Evolutionary conservation across 2,329 filamentous ascomycete genomes (phyloP), one percentile per base, ranked within the genome.

Genomic region (Paraconiothyrium sp.): DNA sequence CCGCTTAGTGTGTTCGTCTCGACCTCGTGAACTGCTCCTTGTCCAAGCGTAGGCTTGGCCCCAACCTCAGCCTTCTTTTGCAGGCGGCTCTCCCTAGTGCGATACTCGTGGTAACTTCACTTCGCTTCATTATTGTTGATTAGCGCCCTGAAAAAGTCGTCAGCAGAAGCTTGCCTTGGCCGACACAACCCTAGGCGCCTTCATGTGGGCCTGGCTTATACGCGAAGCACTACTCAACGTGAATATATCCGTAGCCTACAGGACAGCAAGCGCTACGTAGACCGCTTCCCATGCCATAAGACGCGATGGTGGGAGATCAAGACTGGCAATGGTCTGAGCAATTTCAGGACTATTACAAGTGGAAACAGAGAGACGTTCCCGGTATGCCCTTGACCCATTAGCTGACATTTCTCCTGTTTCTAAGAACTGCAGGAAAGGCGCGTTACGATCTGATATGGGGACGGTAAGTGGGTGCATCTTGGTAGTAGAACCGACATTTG

Each of bases 61-160:
- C 14, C 37, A 16, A 16, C 37, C 11, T 46, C 43, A 46, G 43
- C 43, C 43, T 46, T 46, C 43, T 22, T 14, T 20, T 9, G 43
- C 43, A 20, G 16, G 43, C 43, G 43, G 43, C 43, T 46, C 43
- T 46, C 8, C 43, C 16, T 22, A 46, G 43, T 22, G 7, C 10
- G 43, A 46, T 46, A n/a, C 43, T 11, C n/a, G 22, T 13, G 7
- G n/a, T 46, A 14, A 11, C 13, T 7, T 22, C 43, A 9, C 20
- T 46, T 20, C 43, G 43, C 43, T 46, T 46, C 43, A 46, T 46
- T 46, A 22, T 46, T 46, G 14, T 22, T 22, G 43, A 46, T 46
- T 20, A 11, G n/a, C 43, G 43, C 37, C 13, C 11, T 41, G 4
- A 44, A 3, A n/a, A 37, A 37, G 11, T 10, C 13, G 8, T 37